These are phyloP conservation scores for Vanrija pseudolonga DNA, from an alignment of 1,284 basidiomycete genomes.

Conservation along the genomic window DNA sequence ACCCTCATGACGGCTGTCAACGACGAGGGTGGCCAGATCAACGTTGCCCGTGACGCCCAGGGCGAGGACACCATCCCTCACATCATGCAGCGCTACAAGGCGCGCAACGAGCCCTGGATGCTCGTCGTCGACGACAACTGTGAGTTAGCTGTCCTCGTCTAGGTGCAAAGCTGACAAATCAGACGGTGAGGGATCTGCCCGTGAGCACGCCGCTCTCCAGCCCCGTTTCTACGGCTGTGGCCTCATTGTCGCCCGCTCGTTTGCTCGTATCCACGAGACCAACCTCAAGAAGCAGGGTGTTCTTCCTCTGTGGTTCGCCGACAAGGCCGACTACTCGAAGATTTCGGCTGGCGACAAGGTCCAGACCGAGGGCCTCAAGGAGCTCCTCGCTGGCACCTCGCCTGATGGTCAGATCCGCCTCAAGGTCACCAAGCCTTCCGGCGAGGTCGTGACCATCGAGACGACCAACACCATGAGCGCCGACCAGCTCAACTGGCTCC, in stretches of 20 bases:
- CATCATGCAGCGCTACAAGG: constrained; percentile 81
- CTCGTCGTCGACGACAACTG: constrained; percentile 87
- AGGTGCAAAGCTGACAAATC: constrained; percentile 11
- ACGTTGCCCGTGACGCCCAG: constrained; percentile 73
- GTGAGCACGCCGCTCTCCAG: constrained; percentile 96
- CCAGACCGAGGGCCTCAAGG: constrained; percentile 57
- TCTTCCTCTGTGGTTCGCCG: constrained; percentile 83
- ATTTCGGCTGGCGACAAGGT: constrained; percentile 75
- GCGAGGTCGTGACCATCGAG: constrained; percentile 63
- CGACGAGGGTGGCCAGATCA: constrained; percentile 86
- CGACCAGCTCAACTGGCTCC: constrained; percentile 84
- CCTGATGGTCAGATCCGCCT: constrained; percentile 53
- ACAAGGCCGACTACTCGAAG: constrained; percentile 75
- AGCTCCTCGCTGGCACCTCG: constrained; percentile 54
- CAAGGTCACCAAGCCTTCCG: constrained; percentile 63
- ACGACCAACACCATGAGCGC: constrained; percentile 82
- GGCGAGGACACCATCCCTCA: constrained; percentile 77
- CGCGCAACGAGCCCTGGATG: constrained; percentile 81
- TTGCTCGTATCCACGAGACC: constrained; percentile 95
- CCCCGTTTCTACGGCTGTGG: constrained; percentile 90
- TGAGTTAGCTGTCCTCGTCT: constrained; percentile 16
- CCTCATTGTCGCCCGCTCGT: constrained; percentile 82
- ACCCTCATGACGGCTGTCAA: constrained; percentile 79
- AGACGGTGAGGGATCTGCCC: constrained; percentile 77
- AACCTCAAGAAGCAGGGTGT: constrained; percentile 75